Percentiles rank a stretch among this genome's conserved stretches.
Evolutionary conservation across 768 basidiomycete species (phyloP).

Genomic region (Sporobolomyces roseus): DNA sequence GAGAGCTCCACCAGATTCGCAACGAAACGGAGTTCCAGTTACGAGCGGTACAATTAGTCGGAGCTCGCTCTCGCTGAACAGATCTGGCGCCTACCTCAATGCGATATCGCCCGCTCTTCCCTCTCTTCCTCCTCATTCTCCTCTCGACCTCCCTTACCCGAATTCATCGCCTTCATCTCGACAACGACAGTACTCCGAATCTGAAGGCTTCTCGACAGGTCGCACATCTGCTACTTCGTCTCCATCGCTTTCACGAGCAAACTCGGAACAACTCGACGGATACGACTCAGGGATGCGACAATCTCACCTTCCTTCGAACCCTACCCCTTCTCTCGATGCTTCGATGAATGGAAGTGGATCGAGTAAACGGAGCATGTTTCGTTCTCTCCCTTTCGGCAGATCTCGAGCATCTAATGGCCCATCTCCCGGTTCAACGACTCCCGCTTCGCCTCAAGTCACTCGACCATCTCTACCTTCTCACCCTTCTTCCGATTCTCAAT

Average conservation of each 20-base stretch:
- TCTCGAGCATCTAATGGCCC: background rate
- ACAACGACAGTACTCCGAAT: too few species aligned
- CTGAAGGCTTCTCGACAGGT: slow-evolving; percentile 15
- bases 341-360: background rate
- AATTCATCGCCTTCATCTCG: too few species aligned
- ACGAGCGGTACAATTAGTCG: background rate
- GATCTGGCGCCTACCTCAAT: background rate
- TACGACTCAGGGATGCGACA: too few species aligned
- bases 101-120: background rate
- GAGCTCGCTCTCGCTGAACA: background rate
- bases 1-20: slow-evolving; percentile 9
- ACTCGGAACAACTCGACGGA: background rate
- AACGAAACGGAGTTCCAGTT: too few species aligned
- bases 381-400: slow-evolving; percentile 4
- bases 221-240: slow-evolving; percentile 11
- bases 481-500: background rate
- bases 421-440: background rate
- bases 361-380: background rate
- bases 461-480: background rate
- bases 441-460: background rate
- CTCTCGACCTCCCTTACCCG: background rate
- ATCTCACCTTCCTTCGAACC: slow-evolving; percentile 13
- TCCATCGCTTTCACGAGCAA: background rate
- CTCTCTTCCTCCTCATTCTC: background rate
- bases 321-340: background rate